Evolutionary conservation across 1,139 yeast genomes (phyloP), one percentile per base, ranked within the genome.

Genomic region (Geotrichum fermentans): DNA sequence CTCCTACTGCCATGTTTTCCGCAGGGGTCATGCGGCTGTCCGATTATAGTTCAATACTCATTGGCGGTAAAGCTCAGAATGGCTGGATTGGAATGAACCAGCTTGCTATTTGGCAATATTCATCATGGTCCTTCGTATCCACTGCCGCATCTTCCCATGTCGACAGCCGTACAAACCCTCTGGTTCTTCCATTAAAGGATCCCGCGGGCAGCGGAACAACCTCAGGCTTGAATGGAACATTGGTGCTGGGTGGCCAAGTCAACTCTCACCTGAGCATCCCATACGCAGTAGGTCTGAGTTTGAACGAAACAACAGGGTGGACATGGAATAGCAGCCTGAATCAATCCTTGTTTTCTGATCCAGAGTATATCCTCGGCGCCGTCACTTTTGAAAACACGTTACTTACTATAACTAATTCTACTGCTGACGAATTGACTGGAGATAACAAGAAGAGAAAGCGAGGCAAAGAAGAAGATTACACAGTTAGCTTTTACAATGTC

Each of bases 71-170:
- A 44, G 73, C 83, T 0, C 56, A 63, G 3, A 60, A 66, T 7
- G 82, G 82, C 0, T 79, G 84, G 83, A 75, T 80, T 32, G 73
- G 77, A 49, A 73, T 80, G 77, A 72, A 72, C 56, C 85, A 80
- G 61, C 61, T 79, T 5, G 84, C 85, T 0, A 58, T 78, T 1
- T 80, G 83, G 82, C 78, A 77, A 54, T 75, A 74, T 50, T 70
- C 69, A 44, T 67, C 82, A 1, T 81, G 87, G 87, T 71, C 80
- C 2, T 80, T 78, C 60, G 68, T 69, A 50, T 55, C 67, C 2
- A 62, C 67, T 2, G 57, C 56, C 7, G 61, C 61, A 17, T 54
- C 62, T 28, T 48, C 65, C 7, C 55, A 57, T 1, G 70, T 79
- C 3, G 78, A 75, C 52, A 69, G 82, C 11, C 67, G 85, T 45